phyloP scores from a whole-genome alignment of 2,329 filamentous ascomycete species.

The Paecilomyces sp. region DNA sequence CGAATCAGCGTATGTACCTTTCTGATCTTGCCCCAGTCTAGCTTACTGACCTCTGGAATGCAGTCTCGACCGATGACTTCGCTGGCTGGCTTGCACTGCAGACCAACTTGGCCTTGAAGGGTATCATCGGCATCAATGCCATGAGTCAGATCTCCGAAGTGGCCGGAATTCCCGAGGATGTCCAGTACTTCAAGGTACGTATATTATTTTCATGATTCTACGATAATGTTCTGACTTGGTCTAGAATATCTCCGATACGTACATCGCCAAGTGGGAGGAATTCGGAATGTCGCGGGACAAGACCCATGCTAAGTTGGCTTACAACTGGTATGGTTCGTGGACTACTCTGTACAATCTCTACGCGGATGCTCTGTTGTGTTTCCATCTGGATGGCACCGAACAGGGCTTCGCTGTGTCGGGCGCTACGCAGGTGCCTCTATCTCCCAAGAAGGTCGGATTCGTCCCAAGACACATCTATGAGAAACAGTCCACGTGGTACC shows the following conservation, averaged over 20 bases:
- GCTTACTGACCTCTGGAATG: background rate
- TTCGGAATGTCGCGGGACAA: slow-evolving; percentile 63
- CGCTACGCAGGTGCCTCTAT: slow-evolving; percentile 18
- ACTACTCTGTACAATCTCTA: slow-evolving; percentile 83
- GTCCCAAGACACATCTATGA: slow-evolving; percentile 71
- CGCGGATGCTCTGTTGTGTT: slow-evolving; percentile 72
- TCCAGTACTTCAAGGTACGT: slow-evolving; percentile 48
- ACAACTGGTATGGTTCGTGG: slow-evolving; percentile 74
- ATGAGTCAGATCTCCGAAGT: slow-evolving; percentile 64
- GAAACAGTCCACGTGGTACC: slow-evolving; percentile 75
- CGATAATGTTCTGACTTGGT: slow-evolving; percentile 3
- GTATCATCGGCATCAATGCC: slow-evolving; percentile 72
- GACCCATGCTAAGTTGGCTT: slow-evolving; percentile 69
- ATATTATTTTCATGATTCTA: background rate
- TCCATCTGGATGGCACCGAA: slow-evolving; percentile 54
- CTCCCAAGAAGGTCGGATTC: slow-evolving; percentile 45
- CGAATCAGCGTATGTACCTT: slow-evolving; percentile 54
- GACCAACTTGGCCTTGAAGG: slow-evolving; percentile 76
- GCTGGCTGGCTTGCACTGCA: slow-evolving; percentile 71
- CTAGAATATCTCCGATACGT: slow-evolving; percentile 54
- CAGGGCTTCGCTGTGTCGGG: slow-evolving; percentile 6
- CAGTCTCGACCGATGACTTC: slow-evolving; percentile 76
- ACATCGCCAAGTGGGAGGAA: slow-evolving; percentile 65
- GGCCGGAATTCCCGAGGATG: slow-evolving; percentile 52
- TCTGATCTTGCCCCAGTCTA: background rate